Evolutionary conservation across 1,284 basidiomycete genomes (phyloP).

Genomic region (Grifola frondosa): DNA sequence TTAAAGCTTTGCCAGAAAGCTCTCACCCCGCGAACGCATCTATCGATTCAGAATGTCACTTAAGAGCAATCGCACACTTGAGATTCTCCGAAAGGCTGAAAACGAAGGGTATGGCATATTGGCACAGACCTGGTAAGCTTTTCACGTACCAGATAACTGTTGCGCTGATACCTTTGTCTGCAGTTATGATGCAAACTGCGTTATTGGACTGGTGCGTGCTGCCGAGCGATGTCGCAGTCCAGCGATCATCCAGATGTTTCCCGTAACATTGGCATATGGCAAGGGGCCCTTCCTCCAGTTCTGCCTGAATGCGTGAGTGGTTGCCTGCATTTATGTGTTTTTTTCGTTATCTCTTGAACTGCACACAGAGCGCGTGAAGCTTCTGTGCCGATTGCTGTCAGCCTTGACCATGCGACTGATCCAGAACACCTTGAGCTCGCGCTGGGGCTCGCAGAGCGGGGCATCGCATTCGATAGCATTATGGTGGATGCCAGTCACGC

Average conservation of each 20-base stretch:
- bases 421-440: constrained; percentile 48
- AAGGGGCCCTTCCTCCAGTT: constrained; percentile 48
- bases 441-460: constrained; percentile 44
- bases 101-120: constrained; percentile 45
- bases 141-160: background rate
- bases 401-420: constrained; percentile 51
- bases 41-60: constrained; percentile 18
- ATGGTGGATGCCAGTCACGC: constrained; percentile 54
- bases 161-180: background rate
- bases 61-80: constrained; percentile 39
- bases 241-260: constrained; percentile 47
- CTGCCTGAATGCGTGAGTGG: constrained; percentile 42
- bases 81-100: constrained; percentile 44
- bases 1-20: too few species aligned
- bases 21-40: too few species aligned
- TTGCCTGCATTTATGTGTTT: background rate
- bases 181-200: constrained; percentile 48
- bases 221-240: constrained; percentile 46
- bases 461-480: constrained; percentile 49
- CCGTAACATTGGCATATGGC: constrained; percentile 46
- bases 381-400: constrained; percentile 48
- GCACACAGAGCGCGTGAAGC: constrained; percentile 40
- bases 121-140: constrained; percentile 45
- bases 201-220: constrained; percentile 45
- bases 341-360: background rate